Percentiles rank a stretch among this genome's conserved stretches.
Conservation (phyloP, 73 alveolate species). For the Uronychia setigera region DNA sequence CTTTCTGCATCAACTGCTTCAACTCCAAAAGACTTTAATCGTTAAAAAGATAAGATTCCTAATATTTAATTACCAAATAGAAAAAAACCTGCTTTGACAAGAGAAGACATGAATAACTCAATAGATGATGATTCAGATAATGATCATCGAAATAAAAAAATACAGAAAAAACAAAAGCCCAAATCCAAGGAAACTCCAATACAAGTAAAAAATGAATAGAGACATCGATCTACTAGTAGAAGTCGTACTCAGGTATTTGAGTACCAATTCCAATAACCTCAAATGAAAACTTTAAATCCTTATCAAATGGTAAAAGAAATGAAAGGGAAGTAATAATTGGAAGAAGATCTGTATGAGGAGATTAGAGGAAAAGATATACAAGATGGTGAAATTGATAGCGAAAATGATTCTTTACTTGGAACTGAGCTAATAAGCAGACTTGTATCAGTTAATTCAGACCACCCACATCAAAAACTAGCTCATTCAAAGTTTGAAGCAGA, state of each 20-base stretch:
- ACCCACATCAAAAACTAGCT: too few species aligned
- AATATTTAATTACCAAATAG: too few species aligned
- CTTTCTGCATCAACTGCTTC: neutral
- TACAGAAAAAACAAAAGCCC: neutral
- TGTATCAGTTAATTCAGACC: too few species aligned
- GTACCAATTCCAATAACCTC: neutral
- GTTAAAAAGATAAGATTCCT: neutral
- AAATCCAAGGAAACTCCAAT: too few species aligned
- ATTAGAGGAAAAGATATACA: neutral
- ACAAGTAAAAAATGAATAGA: too few species aligned
- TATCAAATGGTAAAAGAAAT: neutral
- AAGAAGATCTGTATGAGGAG: neutral
- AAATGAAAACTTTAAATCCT: neutral
- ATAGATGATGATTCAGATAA: too few species aligned
- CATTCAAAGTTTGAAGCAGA: too few species aligned
- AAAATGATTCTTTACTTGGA: neutral
- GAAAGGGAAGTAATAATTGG: neutral
- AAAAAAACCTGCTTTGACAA: neutral
- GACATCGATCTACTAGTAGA: neutral
- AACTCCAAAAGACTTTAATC: neutral
- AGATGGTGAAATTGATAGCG: neutral
- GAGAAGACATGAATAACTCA: neutral
- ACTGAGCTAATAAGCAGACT: neutral
- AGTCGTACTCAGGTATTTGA: neutral
- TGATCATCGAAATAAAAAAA: too few species aligned